A percentile compares a stretch with the other conserved stretches of the same genome.
phyloP scores from a whole-genome alignment of 2,329 filamentous ascomycete genomes.

The Cladosporium cucumerinum region DNA sequence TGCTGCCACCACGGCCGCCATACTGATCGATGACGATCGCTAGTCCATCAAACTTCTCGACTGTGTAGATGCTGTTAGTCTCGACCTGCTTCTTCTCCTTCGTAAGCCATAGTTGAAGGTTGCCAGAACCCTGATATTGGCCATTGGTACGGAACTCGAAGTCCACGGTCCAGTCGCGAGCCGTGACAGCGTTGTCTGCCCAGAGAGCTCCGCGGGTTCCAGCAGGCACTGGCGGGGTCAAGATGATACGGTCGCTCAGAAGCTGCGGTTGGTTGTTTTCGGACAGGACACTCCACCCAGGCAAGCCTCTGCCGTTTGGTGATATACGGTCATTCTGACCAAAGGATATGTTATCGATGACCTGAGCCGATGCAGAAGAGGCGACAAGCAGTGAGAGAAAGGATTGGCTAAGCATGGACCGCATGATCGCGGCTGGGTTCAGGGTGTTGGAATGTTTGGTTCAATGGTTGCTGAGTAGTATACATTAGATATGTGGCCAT shows the following conservation, averaged over 20 bases:
- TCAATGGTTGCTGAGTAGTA: neutral
- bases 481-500: constrained; percentile 2
- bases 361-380: constrained; percentile 24
- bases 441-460: neutral
- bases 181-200: constrained; percentile 62
- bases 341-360: constrained; percentile 59
- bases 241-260: constrained; percentile 84
- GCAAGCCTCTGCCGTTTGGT: constrained; percentile 53
- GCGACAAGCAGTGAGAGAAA: constrained; percentile 27
- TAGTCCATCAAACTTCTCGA: constrained; percentile 82
- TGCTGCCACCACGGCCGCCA: constrained; percentile 71
- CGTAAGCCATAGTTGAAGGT: constrained; percentile 90
- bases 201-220: constrained; percentile 81
- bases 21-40: constrained; percentile 82
- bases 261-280: constrained; percentile 56
- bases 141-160: constrained; percentile 86
- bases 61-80: constrained; percentile 77
- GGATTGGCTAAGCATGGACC: constrained; percentile 17
- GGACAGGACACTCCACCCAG: constrained; percentile 54
- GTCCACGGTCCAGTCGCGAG: constrained; percentile 67
- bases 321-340: constrained; percentile 69
- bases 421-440: constrained; percentile 4
- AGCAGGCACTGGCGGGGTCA: constrained; percentile 84
- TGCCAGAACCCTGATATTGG: constrained; percentile 79
- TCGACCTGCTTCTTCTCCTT: constrained; percentile 63